Conservation (phyloP, 2,329 filamentous ascomycete genomes). For the Verticillium dahliae region DNA sequence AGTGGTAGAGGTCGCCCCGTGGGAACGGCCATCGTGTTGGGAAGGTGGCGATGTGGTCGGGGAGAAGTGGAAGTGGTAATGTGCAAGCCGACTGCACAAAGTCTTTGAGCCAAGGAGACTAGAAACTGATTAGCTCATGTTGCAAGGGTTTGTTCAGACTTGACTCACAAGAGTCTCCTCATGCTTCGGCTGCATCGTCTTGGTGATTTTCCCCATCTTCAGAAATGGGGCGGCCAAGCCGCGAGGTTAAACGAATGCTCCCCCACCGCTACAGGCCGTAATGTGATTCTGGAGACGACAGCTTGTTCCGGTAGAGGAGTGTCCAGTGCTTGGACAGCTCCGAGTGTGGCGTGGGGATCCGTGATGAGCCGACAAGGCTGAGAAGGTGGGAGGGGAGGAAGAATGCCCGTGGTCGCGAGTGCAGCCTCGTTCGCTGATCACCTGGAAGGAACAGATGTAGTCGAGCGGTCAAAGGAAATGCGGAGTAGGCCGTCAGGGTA, state of each 20-base stretch:
- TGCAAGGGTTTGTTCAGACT: background rate
- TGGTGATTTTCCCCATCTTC: constrained; percentile 64
- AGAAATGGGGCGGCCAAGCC: constrained; percentile 51
- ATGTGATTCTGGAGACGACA: constrained; percentile 31
- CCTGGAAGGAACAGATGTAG: background rate
- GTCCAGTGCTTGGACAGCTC: background rate
- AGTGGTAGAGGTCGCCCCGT: constrained; percentile 93
- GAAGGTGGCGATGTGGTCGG: constrained; percentile 70
- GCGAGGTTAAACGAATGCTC: constrained; percentile 39
- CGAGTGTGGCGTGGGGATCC: background rate
- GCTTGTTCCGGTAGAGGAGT: constrained; percentile 20
- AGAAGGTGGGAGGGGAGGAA: background rate
- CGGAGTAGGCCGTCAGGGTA: background rate
- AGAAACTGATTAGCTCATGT: constrained; percentile 18
- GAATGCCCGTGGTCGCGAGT: background rate
- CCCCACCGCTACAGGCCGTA: constrained; percentile 49
- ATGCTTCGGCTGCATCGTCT: constrained; percentile 61
- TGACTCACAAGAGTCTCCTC: constrained; percentile 57
- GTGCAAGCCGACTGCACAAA: constrained; percentile 69
- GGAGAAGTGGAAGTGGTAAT: constrained; percentile 68
- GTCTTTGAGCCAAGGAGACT: constrained; percentile 83
- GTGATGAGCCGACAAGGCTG: background rate
- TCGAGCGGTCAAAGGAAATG: background rate
- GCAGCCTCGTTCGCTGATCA: background rate
- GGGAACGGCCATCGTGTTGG: constrained; percentile 92